Conservation (phyloP, 306 rosid species). For the Hippophae gyantsensis region DNA sequence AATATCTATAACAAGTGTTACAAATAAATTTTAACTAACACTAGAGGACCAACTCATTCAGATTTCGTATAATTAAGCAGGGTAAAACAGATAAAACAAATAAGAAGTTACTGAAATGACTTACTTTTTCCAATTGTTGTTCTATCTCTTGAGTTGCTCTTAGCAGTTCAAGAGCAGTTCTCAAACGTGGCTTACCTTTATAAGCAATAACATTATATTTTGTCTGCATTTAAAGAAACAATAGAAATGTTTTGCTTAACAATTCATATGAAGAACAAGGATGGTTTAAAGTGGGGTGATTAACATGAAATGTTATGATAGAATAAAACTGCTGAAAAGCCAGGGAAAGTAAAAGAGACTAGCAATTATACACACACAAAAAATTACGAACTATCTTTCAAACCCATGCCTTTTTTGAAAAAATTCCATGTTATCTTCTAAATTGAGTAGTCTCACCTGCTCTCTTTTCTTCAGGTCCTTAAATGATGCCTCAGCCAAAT, state of each 20-base stretch:
- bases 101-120: constrained; percentile 16
- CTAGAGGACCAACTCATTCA: constrained; percentile 1
- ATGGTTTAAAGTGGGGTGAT: neutral
- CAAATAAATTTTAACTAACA: neutral
- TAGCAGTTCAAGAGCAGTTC: constrained; percentile 67
- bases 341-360: neutral
- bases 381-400: too few relatives aligned
- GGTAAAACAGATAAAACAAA: neutral
- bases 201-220: constrained; percentile 66
- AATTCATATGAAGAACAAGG: neutral
- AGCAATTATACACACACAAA: too few relatives aligned
- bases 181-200: constrained; percentile 77
- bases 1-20: too few relatives aligned
- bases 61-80: constrained; percentile 1
- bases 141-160: constrained; percentile 75
- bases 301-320: neutral
- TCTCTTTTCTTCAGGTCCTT: constrained; percentile 57
- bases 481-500: constrained; percentile 78
- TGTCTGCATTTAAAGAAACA: constrained; percentile 38
- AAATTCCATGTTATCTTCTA: neutral
- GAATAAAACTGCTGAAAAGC: neutral
- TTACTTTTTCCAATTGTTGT: constrained; percentile 47
- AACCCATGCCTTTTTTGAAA: too few relatives aligned
- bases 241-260: neutral
- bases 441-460: constrained; percentile 32